phyloP scores from a whole-genome alignment of 1,284 basidiomycete genomes.

The Amylostereum chailletii region DNA sequence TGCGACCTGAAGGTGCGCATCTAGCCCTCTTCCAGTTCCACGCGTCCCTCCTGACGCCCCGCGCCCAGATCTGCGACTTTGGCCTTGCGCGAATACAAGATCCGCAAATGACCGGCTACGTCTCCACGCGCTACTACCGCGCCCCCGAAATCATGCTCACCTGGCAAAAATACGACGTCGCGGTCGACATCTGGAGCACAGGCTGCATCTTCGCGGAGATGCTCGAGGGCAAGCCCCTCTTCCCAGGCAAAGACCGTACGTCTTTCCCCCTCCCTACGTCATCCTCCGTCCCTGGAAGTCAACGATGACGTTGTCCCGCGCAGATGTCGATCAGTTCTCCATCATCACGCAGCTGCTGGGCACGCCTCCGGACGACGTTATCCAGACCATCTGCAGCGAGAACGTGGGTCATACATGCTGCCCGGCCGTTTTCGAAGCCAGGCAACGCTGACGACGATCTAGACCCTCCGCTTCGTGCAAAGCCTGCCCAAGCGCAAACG shows the following conservation, averaged over 20 bases:
- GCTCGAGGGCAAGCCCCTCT: conserved; percentile 97
- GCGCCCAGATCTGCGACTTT: conserved; percentile 88
- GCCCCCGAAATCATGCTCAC: conserved; percentile 99
- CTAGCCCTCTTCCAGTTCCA: not conserved
- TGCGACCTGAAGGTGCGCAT: conserved; percentile 81
- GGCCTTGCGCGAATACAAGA: conserved; percentile 95
- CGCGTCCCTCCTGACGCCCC: conserved; percentile 1
- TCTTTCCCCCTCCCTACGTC: conserved; percentile 15
- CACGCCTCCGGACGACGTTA: conserved; percentile 98
- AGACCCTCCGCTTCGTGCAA: conserved; percentile 99
- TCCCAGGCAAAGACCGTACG: conserved; percentile 97
- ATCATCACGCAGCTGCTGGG: conserved; percentile 99
- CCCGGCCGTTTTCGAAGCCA: not conserved
- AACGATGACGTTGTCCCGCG: not conserved
- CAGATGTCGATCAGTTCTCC: conserved; percentile 99
- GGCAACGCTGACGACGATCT: conserved; percentile 2
- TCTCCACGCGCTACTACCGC: conserved; percentile 97
- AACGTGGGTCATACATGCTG: conserved; percentile 58
- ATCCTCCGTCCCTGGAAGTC: conserved; percentile 6
- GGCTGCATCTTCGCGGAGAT: conserved; percentile 99
- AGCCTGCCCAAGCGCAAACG: conserved; percentile 94
- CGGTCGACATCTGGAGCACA: conserved; percentile 98
- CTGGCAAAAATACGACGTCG: conserved; percentile 99
- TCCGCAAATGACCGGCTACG: conserved; percentile 99
- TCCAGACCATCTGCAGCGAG: conserved; percentile 96